Evolutionary conservation across 495 filamentous ascomycete species (phyloP).

Genomic region (Cryomyces minteri): DNA sequence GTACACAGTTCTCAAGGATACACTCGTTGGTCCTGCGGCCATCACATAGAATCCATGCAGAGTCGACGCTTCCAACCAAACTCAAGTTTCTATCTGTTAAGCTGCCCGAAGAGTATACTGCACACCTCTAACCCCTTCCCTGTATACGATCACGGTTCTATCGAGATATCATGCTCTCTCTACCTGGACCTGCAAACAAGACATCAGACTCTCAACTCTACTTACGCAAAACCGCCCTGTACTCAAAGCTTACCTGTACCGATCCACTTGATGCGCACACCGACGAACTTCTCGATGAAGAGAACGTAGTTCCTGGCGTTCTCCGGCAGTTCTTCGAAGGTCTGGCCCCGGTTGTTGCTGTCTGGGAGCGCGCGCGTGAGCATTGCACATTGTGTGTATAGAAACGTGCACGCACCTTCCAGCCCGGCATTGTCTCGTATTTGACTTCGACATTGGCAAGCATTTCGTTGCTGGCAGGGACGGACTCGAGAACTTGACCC

Average conservation of each 20-base stretch:
- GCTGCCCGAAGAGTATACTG: no score
- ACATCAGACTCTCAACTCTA: no score
- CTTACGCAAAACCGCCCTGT: no score
- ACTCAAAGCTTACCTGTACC: constrained; percentile 36
- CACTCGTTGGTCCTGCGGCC: no score
- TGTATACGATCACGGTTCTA: no score
- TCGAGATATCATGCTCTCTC: not conserved
- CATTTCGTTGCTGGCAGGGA: constrained; percentile 51
- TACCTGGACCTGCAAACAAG: not conserved
- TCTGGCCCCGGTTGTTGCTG: constrained; percentile 36
- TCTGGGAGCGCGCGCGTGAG: no score
- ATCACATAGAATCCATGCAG: no score
- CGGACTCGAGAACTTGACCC: constrained; percentile 32
- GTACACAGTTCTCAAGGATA: no score
- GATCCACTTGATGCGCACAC: constrained; percentile 55
- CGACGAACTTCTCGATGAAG: constrained; percentile 60
- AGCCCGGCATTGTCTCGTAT: constrained; percentile 63
- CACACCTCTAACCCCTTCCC: no score
- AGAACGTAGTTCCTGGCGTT: constrained; percentile 59
- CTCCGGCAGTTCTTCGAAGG: constrained; percentile 49
- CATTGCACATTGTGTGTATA: no score
- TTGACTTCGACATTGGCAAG: constrained; percentile 39
- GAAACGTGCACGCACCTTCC: constrained; percentile 33
- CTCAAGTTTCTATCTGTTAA: no score
- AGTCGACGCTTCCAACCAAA: no score